Evolutionary conservation across 257 asterid genomes (phyloP).

Genomic region (Catharanthus roseus): DNA sequence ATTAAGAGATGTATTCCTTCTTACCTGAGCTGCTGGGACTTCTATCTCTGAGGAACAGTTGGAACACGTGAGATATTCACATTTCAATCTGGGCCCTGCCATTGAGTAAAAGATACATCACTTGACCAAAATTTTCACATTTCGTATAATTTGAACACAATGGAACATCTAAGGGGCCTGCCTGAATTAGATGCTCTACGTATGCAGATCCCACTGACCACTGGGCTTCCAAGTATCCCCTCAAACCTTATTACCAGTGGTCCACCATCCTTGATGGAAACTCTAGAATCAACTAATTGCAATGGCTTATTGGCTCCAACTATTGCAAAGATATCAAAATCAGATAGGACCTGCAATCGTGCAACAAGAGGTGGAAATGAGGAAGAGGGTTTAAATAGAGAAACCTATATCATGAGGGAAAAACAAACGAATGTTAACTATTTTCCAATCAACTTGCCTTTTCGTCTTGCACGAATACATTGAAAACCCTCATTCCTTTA

Average conservation of each 20-base stretch:
- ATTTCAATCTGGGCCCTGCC: slow-evolving; percentile 41
- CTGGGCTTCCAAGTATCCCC: slow-evolving; percentile 73
- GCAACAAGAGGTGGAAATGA: not conserved
- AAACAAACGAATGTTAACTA: not conserved
- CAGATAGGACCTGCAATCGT: slow-evolving; percentile 67
- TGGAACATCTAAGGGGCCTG: slow-evolving; percentile 19
- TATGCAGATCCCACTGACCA: slow-evolving; percentile 86
- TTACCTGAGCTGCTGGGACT: slow-evolving; percentile 74
- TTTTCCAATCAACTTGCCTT: slow-evolving; percentile 49
- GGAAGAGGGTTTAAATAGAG: not conserved
- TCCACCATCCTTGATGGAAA: slow-evolving; percentile 60
- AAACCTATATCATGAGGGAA: not conserved
- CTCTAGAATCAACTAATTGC: slow-evolving; percentile 67
- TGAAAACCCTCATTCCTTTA: slow-evolving; percentile 84
- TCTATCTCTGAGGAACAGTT: slow-evolving; percentile 67
- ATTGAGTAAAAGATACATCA: slow-evolving; percentile 14
- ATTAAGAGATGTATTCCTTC: slow-evolving; percentile 1
- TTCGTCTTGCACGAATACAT: slow-evolving; percentile 81
- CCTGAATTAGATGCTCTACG: slow-evolving; percentile 56
- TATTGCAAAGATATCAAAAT: slow-evolving; percentile 79
- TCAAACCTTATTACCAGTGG: slow-evolving; percentile 61
- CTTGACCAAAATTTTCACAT: slow-evolving; percentile 3
- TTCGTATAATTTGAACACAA: not conserved
- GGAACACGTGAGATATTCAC: slow-evolving; percentile 48
- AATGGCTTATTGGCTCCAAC: slow-evolving; percentile 91